Percentiles rank a stretch among this genome's conserved stretches.
Conservation (phyloP, 495 filamentous ascomycete genomes). For the Polyplosphaeria fusca region DNA sequence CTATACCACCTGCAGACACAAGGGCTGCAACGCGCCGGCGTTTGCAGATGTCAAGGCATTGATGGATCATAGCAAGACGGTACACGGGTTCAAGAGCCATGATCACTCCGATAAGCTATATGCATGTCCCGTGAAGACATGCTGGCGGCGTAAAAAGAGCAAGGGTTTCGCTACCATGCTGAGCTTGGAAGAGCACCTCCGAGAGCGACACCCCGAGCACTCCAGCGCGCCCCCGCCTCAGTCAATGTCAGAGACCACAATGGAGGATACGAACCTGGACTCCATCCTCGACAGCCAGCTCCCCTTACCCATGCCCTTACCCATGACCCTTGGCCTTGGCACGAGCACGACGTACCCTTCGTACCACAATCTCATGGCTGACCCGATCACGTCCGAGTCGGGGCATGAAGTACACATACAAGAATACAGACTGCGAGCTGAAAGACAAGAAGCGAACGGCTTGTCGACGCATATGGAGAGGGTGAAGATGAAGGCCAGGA, state of each 20-base stretch:
- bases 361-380: neutral
- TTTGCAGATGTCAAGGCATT: slow-evolving; percentile 20
- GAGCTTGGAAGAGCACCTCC: slow-evolving; percentile 21
- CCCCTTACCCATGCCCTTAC: neutral
- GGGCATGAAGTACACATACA: neutral
- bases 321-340: neutral
- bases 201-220: slow-evolving; percentile 9
- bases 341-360: neutral
- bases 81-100: slow-evolving; percentile 17
- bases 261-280: neutral
- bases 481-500: slow-evolving; percentile 13
- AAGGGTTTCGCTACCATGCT: slow-evolving; percentile 26
- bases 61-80: slow-evolving; percentile 18
- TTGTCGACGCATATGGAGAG: slow-evolving; percentile 7
- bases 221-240: neutral
- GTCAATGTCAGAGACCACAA: neutral
- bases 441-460: neutral
- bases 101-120: slow-evolving; percentile 25
- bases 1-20: slow-evolving; percentile 25
- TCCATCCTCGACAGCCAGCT: neutral
- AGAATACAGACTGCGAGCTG: neutral
- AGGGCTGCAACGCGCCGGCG: slow-evolving; percentile 21
- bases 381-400: neutral
- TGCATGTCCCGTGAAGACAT: slow-evolving; percentile 20
- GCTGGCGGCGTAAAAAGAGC: slow-evolving; percentile 22